These are phyloP conservation scores for Rosa persica DNA, from an alignment of 306 rosid genomes.

Conservation along the genomic window DNA sequence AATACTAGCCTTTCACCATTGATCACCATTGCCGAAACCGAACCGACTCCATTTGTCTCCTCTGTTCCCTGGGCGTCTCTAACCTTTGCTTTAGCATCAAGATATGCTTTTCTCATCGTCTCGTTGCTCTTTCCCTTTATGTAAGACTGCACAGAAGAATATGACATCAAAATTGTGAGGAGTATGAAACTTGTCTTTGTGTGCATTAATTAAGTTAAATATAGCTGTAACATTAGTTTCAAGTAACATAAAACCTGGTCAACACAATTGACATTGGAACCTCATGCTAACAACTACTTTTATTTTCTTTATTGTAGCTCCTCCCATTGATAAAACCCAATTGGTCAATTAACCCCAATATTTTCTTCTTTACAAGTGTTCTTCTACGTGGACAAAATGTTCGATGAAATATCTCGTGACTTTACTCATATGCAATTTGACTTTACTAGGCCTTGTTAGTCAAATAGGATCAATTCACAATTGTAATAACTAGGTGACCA, in stretches of 20 bases:
- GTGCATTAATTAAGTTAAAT: not conserved
- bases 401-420: not conserved
- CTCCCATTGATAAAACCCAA: not conserved
- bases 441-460: not conserved
- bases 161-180: not conserved
- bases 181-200: not conserved
- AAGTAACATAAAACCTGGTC: not conserved
- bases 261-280: not conserved
- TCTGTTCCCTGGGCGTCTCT: constrained; percentile 38
- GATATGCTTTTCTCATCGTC: constrained; percentile 63
- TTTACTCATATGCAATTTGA: not conserved
- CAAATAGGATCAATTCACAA: not conserved
- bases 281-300: not conserved
- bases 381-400: not conserved
- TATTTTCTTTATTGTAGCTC: too few species aligned
- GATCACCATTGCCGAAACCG: constrained; percentile 64
- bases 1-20: constrained; percentile 70
- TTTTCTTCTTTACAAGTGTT: not conserved
- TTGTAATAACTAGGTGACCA: not conserved
- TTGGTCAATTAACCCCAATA: not conserved
- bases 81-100: constrained; percentile 49
- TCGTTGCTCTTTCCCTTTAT: constrained; percentile 57
- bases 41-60: constrained; percentile 39
- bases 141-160: constrained; percentile 32
- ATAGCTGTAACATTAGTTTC: not conserved